Conservation (phyloP, 371 early-diverging fungal species). For the Mucor sp. region DNA sequence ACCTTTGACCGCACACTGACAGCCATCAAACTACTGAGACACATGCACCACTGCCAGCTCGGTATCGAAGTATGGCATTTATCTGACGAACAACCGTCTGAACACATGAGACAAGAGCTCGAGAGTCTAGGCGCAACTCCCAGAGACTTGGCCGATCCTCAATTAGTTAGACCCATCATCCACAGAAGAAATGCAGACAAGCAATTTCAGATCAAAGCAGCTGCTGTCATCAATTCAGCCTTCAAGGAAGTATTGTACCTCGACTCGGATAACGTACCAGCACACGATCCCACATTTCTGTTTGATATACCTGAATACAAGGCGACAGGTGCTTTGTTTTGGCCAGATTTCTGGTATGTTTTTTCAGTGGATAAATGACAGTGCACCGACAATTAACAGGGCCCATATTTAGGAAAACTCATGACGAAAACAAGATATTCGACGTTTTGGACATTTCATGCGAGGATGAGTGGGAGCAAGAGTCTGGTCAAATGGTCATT, state of each 20-base stretch:
- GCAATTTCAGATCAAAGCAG: conserved; percentile 57
- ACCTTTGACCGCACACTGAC: conserved; percentile 40
- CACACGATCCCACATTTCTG: conserved; percentile 46
- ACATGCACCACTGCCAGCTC: conserved; percentile 23
- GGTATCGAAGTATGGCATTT: conserved; percentile 49
- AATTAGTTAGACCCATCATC: conserved; percentile 31
- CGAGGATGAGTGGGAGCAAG: conserved; percentile 52
- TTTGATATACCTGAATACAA: conserved; percentile 48
- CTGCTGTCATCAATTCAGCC: conserved; percentile 48
- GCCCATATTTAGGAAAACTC: conserved; percentile 41
- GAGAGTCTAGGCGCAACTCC: conserved; percentile 18
- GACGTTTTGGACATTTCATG: conserved; percentile 39
- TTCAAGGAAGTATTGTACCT: conserved; percentile 54
- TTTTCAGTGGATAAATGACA: too few species aligned
- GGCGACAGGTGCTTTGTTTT: conserved; percentile 54
- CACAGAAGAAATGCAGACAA: conserved; percentile 37
- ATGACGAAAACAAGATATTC: conserved; percentile 45
- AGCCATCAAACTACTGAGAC: conserved; percentile 30
- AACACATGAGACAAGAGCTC: conserved; percentile 11
- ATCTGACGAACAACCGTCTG: conserved; percentile 35
- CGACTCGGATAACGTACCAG: conserved; percentile 57
- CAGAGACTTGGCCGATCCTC: conserved; percentile 31
- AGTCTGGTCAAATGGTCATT: conserved; percentile 53
- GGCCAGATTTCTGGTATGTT: conserved; percentile 60
- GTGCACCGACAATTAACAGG: not conserved